Percentiles rank a stretch among this genome's conserved stretches.
Conservation (phyloP, 768 basidiomycete genomes). For the Boletus subparvulus region DNA sequence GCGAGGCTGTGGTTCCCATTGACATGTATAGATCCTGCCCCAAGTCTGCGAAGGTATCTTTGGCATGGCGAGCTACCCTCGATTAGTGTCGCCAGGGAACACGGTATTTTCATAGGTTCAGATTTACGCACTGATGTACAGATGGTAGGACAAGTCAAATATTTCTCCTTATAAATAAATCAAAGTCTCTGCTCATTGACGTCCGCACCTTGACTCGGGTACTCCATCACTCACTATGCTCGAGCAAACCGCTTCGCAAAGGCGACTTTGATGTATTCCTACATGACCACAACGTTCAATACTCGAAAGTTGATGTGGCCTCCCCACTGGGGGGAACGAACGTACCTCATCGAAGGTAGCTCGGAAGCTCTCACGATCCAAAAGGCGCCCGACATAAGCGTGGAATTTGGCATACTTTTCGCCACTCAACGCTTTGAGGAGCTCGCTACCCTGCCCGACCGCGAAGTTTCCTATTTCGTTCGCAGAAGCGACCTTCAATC, state of each 20-base stretch:
- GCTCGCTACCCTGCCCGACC: conserved; percentile 46
- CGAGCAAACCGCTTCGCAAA: conserved; percentile 7
- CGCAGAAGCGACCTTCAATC: conserved; percentile 43
- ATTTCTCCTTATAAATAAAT: neutral
- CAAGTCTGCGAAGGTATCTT: neutral
- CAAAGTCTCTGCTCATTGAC: neutral
- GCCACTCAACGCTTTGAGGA: conserved; percentile 38
- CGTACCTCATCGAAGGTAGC: conserved; percentile 56
- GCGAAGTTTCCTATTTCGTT: conserved; percentile 55
- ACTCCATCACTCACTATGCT: neutral
- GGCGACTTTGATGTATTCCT: conserved; percentile 12
- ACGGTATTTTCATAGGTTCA: neutral
- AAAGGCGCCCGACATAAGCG: conserved; percentile 48
- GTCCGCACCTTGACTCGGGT: neutral
- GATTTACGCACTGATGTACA: neutral
- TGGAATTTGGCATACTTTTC: conserved; percentile 50
- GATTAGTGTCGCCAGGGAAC: neutral
- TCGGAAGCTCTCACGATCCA: conserved; percentile 52
- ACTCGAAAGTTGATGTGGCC: too few species aligned
- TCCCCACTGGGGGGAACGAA: neutral
- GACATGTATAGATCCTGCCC: too few species aligned
- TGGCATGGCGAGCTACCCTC: neutral
- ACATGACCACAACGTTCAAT: neutral
- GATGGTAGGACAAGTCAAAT: too few species aligned
- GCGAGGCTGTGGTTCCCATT: neutral